phyloP scores from a whole-genome alignment of 2,329 filamentous ascomycete species.

The Trichoderma atroviride region DNA sequence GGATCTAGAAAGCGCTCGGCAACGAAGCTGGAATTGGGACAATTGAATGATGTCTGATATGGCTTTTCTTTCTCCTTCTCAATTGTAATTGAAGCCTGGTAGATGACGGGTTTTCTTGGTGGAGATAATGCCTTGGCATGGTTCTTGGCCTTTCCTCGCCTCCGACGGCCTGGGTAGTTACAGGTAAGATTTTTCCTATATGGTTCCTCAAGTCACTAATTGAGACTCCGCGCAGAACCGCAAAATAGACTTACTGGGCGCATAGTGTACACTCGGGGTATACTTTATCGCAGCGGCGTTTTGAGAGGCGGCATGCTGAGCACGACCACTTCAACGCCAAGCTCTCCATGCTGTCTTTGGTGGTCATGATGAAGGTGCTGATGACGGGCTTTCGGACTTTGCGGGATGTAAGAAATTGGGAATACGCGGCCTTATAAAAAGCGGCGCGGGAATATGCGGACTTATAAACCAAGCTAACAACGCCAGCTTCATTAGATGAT shows the following conservation, averaged over 20 bases:
- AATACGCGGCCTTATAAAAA: conserved; percentile 6
- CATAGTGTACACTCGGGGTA: conserved; percentile 25
- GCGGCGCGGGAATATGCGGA: conserved; percentile 15
- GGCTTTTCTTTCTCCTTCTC: background rate
- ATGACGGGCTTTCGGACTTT: conserved; percentile 16
- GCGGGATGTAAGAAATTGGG: background rate
- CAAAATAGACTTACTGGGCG: conserved; percentile 3
- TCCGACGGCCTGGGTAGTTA: conserved; percentile 26
- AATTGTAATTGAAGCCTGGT: background rate
- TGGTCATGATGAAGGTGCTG: background rate
- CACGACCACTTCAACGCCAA: conserved; percentile 18
- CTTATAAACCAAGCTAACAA: background rate
- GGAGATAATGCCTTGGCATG: background rate
- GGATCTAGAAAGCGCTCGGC: conserved; percentile 26
- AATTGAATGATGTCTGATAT: background rate
- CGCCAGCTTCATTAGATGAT: background rate
- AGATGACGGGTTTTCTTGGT: background rate
- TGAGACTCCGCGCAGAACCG: background rate
- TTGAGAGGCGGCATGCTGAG: conserved; percentile 21
- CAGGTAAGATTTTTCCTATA: conserved; percentile 21
- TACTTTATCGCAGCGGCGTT: conserved; percentile 25
- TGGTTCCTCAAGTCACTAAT: background rate
- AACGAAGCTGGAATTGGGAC: conserved; percentile 1
- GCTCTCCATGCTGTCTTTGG: background rate
- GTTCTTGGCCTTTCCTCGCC: conserved; percentile 2